These are phyloP conservation scores for Monilinia aucupariae DNA, from an alignment of 2,329 filamentous ascomycete genomes.

Conservation along the genomic window DNA sequence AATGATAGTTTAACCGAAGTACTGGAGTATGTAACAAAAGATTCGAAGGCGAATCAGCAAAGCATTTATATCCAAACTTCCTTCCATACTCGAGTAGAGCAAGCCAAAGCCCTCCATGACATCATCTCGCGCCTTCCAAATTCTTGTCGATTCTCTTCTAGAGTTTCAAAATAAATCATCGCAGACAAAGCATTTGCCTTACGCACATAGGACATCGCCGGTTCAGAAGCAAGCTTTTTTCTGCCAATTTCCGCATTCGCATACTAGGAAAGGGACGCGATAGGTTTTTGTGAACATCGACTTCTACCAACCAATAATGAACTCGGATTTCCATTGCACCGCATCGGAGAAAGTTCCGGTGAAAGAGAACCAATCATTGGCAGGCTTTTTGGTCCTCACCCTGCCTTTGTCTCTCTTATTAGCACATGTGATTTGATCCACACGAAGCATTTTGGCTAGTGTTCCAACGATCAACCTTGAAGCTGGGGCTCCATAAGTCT, in stretches of 20 bases:
- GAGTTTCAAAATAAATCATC: not conserved
- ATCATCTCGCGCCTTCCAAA: not conserved
- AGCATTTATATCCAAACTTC: not conserved
- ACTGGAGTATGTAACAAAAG: too few relatives aligned
- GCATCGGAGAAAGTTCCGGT: not conserved
- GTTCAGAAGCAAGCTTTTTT: not conserved
- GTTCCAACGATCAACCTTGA: too few relatives aligned
- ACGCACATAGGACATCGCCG: too few relatives aligned
- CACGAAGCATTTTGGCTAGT: too few relatives aligned
- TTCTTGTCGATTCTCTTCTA: not conserved
- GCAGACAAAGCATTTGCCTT: not conserved
- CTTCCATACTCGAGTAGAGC: not conserved
- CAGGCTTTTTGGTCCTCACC: too few relatives aligned
- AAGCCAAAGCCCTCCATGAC: not conserved
- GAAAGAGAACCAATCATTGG: not conserved
- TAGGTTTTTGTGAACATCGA: too few relatives aligned
- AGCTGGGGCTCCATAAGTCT: too few relatives aligned
- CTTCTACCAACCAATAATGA: not conserved
- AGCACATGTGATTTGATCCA: not conserved
- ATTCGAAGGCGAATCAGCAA: not conserved
- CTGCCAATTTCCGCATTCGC: not conserved
- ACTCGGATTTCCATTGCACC: not conserved
- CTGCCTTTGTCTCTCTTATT: not conserved
- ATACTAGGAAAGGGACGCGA: too few relatives aligned
- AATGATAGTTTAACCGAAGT: too few relatives aligned